These are phyloP conservation scores for Malania oleifera DNA, from an alignment of 164 flowering plant genomes.

Conservation along the genomic window DNA sequence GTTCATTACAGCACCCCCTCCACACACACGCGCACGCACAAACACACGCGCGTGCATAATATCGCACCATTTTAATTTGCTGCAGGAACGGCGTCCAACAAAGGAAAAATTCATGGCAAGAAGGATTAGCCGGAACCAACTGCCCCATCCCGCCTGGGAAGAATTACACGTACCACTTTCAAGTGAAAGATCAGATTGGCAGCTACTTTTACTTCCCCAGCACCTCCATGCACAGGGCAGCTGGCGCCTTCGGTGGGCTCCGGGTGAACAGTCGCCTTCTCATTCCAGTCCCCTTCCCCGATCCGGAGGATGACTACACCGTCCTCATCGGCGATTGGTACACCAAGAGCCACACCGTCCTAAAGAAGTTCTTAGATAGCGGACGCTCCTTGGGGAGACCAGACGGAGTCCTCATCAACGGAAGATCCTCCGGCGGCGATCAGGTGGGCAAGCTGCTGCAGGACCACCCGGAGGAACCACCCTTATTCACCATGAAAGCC, in stretches of 20 bases:
- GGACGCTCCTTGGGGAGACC: slow-evolving; percentile 40
- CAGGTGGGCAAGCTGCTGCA: slow-evolving; percentile 21
- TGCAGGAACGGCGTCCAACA: slow-evolving; percentile 58
- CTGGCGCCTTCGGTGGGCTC: slow-evolving; percentile 62
- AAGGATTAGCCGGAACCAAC: slow-evolving; percentile 52
- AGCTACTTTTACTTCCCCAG: slow-evolving; percentile 57
- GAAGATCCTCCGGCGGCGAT: slow-evolving; percentile 28
- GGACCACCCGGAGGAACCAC: too few relatives aligned
- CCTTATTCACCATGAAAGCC: slow-evolving; percentile 43
- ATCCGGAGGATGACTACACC: slow-evolving; percentile 51
- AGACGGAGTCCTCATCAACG: slow-evolving; percentile 47
- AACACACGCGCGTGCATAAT: neutral
- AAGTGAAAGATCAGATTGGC: slow-evolving; percentile 70
- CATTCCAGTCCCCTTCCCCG: slow-evolving; percentile 51
- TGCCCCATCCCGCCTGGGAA: slow-evolving; percentile 62
- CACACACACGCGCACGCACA: neutral
- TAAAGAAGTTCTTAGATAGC: slow-evolving; percentile 24
- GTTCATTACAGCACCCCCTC: neutral
- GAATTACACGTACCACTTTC: slow-evolving; percentile 56
- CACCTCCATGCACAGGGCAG: slow-evolving; percentile 38
- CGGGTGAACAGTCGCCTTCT: slow-evolving; percentile 43
- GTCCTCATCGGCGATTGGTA: slow-evolving; percentile 59
- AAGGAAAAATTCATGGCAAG: slow-evolving; percentile 67
- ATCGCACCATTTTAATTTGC: neutral
- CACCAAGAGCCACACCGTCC: slow-evolving; percentile 30